phyloP scores from a whole-genome alignment of 768 basidiomycete species.

The Pulveroboletus sp. region DNA sequence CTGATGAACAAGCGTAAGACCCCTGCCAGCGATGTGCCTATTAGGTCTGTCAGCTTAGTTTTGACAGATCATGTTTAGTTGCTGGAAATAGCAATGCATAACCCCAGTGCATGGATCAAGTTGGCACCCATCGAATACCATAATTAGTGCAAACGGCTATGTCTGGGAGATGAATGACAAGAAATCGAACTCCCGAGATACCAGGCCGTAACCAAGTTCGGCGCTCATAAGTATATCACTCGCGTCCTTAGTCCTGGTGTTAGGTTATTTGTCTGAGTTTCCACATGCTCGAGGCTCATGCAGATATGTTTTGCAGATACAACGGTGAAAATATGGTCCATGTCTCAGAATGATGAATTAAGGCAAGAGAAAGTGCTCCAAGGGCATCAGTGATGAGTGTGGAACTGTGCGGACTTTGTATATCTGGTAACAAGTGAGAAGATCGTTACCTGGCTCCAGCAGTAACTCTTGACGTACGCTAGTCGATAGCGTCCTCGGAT shows the following conservation, averaged over 20 bases:
- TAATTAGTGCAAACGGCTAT: conserved; percentile 84
- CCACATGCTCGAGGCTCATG: conserved; percentile 13
- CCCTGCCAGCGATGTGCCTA: conserved; percentile 93
- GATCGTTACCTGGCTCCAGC: conserved; percentile 4
- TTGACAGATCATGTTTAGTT: conserved; percentile 91
- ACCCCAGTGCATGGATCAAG: conserved; percentile 4
- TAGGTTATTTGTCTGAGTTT: conserved; percentile 37
- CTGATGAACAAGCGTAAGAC: conserved; percentile 49
- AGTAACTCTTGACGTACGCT: conserved; percentile 10
- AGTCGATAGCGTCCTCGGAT: conserved; percentile 81
- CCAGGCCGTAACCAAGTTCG: conserved; percentile 93
- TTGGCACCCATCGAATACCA: conserved; percentile 9
- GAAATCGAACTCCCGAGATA: conserved; percentile 70
- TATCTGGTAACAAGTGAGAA: conserved; percentile 90
- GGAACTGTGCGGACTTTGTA: conserved; percentile 99
- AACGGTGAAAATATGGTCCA: conserved; percentile 96
- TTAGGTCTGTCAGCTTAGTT: conserved; percentile 90
- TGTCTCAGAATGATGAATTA: conserved; percentile 82
- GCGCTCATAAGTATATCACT: conserved; percentile 90
- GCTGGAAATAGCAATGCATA: conserved; percentile 94
- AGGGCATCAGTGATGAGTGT: conserved; percentile 98
- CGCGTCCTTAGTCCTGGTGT: conserved; percentile 92
- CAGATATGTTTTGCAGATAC: conserved; percentile 86
- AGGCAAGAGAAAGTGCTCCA: conserved; percentile 81
- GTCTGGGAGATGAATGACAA: conserved; percentile 97